These are phyloP conservation scores for Pseudodiploospora longispora DNA, from an alignment of 2,329 filamentous ascomycete genomes.

Conservation along the genomic window DNA sequence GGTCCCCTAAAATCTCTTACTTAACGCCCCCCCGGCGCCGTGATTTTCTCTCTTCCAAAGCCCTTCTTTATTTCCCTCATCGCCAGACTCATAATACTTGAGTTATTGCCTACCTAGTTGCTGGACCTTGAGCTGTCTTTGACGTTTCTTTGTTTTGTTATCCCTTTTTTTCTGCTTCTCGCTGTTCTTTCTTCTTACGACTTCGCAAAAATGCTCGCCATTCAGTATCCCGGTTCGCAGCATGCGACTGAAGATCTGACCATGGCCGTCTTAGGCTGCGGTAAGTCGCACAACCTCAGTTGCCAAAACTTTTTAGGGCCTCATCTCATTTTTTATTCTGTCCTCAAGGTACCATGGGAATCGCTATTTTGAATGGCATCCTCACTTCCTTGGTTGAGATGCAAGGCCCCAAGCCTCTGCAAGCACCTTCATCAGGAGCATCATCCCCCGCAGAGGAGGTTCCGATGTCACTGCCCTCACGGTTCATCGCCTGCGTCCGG, in stretches of 20 bases:
- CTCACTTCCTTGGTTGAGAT: slow-evolving; percentile 57
- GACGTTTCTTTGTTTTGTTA: no score
- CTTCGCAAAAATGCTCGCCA: no score
- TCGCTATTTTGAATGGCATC: slow-evolving; percentile 75
- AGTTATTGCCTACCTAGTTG: no score
- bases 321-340: background rate
- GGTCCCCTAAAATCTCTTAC: no score
- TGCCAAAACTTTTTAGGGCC: background rate
- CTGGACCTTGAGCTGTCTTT: no score
- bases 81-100: no score
- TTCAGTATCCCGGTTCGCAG: no score
- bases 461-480: slow-evolving; percentile 55
- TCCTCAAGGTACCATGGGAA: slow-evolving; percentile 67
- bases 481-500: slow-evolving; percentile 75
- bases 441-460: slow-evolving; percentile 39
- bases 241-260: slow-evolving; percentile 44
- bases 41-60: no score
- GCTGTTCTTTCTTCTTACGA: no score
- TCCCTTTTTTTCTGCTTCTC: no score
- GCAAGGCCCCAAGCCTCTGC: slow-evolving; percentile 37
- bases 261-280: slow-evolving; percentile 74
- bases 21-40: no score
- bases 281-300: slow-evolving; percentile 36
- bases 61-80: no score
- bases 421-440: slow-evolving; percentile 32